Base-by-base conservation (phyloP, 2,329 filamentous ascomycete genomes). In the Sporothrix humicola region DNA sequence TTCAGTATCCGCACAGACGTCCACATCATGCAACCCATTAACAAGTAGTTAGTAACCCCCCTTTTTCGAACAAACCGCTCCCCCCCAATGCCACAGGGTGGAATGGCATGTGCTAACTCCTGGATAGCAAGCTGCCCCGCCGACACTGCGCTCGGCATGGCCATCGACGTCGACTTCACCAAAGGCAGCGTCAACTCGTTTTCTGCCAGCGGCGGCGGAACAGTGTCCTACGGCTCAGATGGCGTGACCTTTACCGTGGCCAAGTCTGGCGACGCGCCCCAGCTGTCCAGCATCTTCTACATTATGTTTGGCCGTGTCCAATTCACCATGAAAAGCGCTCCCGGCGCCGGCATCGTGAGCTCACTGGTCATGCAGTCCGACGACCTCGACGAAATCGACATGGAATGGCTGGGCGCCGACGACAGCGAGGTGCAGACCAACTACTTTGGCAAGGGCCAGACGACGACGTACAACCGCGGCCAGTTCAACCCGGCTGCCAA, bases 301-400 rank as follows among this genome's bases (percentile, higher is more conserved):
- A 97, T 99, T 84, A 98, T 99, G 96, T 99, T 98, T 81, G 96
- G 96, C 77, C 92, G 91, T 76, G 93, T 98, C 79, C 92, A 97
- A 77, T 89, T 95, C 77, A 91, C 89, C 46, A 87, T 98, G 85
- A 95, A 95, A 83, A 90, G 93, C 37, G 94, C 96, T 10, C 91
- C 94, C 0, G 96, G 96, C 8, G 90, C 89, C 10, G 96, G 96
- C 74, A 98, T 99, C 78, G 95, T 99, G 77, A 97, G 93, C 82
- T 96, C 94, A 63, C 88, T 96, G 13, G 94, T 99, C 9, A 85
- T 99, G 76, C 91, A 97, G 83, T 98, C 95, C 15, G 95, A 98
- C 81, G 89, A 89, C 79, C 88, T 98, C 61, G 96, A 99, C 82
- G 96, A 99, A 84, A 97, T 99, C 79, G 96, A 99, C 82, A 93